A percentile compares a stretch with the other conserved stretches of the same genome.
Conservation (phyloP, 345 rosid genomes). For the Balakata baccata region DNA sequence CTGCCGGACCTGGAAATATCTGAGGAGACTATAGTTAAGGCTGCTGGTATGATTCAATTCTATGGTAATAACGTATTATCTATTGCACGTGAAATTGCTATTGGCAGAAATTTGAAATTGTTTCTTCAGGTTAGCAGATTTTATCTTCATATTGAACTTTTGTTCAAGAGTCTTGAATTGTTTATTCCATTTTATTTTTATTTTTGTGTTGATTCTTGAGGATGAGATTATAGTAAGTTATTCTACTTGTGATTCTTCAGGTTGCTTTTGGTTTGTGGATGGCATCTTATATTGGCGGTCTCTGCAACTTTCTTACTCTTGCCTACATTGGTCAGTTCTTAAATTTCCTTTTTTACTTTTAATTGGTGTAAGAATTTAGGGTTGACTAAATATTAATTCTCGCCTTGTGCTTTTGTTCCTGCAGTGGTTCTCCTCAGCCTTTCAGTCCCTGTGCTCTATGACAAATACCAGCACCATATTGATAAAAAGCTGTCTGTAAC, state of each 20-base stretch:
- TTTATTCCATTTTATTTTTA: not conserved
- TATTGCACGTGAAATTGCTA: slow-evolving; percentile 64
- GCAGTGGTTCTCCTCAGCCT: slow-evolving; percentile 73
- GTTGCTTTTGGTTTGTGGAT: slow-evolving; percentile 54
- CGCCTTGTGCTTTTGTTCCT: not conserved
- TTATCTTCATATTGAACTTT: not conserved
- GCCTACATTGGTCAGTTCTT: slow-evolving; percentile 67
- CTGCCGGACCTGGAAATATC: slow-evolving; percentile 83
- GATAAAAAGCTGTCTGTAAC: slow-evolving; percentile 55
- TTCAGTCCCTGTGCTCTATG: slow-evolving; percentile 63
- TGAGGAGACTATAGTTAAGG: slow-evolving; percentile 52
- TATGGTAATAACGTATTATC: slow-evolving; percentile 56
- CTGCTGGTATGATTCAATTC: slow-evolving; percentile 47
- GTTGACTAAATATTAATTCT: not conserved
- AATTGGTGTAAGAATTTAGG: not conserved
- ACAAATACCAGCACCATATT: slow-evolving; percentile 63
- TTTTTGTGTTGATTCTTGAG: not conserved
- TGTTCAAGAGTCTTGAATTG: not conserved
- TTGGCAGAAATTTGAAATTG: slow-evolving; percentile 56
- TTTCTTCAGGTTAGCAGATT: slow-evolving; percentile 54
- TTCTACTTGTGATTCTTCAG: slow-evolving; percentile 36
- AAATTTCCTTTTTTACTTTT: not conserved
- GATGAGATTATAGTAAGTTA: not conserved
- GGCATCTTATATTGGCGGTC: slow-evolving; percentile 58
- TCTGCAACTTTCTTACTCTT: slow-evolving; percentile 72